Conservation (phyloP, 768 basidiomycete genomes). For the Boletus sp. region DNA sequence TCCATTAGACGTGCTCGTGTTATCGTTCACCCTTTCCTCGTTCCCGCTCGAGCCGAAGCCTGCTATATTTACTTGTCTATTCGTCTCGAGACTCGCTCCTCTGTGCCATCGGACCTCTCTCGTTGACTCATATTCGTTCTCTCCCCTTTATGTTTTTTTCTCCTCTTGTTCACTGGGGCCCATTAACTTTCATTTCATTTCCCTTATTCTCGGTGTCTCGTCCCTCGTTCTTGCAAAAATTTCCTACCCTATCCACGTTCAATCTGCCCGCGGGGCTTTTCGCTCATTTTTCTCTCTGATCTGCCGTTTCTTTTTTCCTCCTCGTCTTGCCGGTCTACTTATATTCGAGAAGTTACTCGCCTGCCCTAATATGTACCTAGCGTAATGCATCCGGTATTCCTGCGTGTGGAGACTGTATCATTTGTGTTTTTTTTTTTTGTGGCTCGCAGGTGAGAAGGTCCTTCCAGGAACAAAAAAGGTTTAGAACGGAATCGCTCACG, state of each 20-base stretch:
- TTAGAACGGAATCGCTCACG: too few species aligned
- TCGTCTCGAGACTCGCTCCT: slow-evolving; percentile 10
- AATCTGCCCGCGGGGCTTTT: neutral
- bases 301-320: neutral
- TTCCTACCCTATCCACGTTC: neutral
- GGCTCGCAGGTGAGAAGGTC: neutral
- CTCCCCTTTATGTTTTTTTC: slow-evolving; percentile 9
- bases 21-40: slow-evolving; percentile 3
- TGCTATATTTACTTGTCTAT: slow-evolving; percentile 8
- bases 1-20: slow-evolving; percentile 5
- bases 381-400: slow-evolving; percentile 20
- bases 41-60: neutral
- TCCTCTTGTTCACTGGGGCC: neutral
- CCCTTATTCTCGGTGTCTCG: neutral
- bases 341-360: neutral
- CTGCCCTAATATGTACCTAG: slow-evolving; percentile 28
- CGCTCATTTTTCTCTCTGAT: neutral
- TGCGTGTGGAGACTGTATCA: neutral
- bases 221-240: neutral
- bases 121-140: slow-evolving; percentile 8
- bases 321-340: neutral
- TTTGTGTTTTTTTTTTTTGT: neutral
- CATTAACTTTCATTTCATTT: neutral
- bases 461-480: too few species aligned
- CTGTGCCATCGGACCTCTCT: slow-evolving; percentile 10